These are phyloP conservation scores for Penicillium herquei DNA, from an alignment of 495 filamentous ascomycete species.

Conservation along the genomic window DNA sequence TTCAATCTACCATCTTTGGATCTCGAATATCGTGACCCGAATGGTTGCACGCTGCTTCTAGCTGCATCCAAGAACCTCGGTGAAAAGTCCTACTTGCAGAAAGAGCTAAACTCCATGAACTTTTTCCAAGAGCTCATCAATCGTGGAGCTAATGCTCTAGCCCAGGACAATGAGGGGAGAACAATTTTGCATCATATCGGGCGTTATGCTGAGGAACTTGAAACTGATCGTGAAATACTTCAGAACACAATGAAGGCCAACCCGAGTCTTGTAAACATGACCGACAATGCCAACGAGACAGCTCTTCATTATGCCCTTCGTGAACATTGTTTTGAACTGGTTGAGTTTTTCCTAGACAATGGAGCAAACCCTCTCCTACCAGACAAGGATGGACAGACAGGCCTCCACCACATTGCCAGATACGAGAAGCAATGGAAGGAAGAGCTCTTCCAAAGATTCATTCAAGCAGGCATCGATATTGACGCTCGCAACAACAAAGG, in stretches of 20 bases:
- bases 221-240: background rate
- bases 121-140: constrained; percentile 4
- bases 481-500: constrained; percentile 12
- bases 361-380: constrained; percentile 16
- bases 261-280: constrained; percentile 7
- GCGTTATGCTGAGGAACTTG: background rate
- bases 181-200: constrained; percentile 12
- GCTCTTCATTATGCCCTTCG: constrained; percentile 9
- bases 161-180: constrained; percentile 14
- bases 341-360: constrained; percentile 13
- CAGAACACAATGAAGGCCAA: background rate
- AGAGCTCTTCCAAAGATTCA: constrained; percentile 6
- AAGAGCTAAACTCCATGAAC: background rate
- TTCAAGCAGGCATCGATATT: constrained; percentile 11
- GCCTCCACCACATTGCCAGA: constrained; percentile 15
- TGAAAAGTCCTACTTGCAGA: background rate
- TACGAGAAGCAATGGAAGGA: background rate
- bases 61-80: background rate
- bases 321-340: background rate
- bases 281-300: constrained; percentile 3
- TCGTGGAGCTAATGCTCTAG: constrained; percentile 10
- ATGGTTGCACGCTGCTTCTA: constrained; percentile 16
- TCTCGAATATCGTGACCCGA: constrained; percentile 12
- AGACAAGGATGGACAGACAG: constrained; percentile 17
- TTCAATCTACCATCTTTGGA: constrained; percentile 13